Base-by-base conservation (phyloP, 352 stramenopile species). In the Phytophthora rubi region DNA sequence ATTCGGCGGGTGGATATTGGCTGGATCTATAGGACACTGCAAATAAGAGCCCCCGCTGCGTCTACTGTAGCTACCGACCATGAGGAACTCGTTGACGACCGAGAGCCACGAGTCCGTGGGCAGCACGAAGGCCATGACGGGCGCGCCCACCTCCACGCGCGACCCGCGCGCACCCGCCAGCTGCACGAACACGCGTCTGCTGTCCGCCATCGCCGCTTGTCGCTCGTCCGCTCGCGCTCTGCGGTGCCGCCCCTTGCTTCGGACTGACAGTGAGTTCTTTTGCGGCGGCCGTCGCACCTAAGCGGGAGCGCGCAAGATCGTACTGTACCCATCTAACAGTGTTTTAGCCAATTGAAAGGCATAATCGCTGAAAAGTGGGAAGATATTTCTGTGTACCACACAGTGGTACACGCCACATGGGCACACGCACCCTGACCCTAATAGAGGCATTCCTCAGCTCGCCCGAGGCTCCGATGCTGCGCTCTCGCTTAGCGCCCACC, bases 21-120 rank as follows among this genome's bases (percentile, higher is more conserved):
- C 15, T 58, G 33, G 48, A 21, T 30, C 54, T 59, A 21, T 15
- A n/a, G 35, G 33, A 42, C 58, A 18, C 21, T 35, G 35, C 48
- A 6, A 26, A 16, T 48, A 57, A 16, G 39, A 35, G 12, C 16
- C 15, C 5, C 57, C 51, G 26, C 18, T 21, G 18, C 18, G 18
- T 21, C 18, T 21, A 21, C 18, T 18, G 65, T 56, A 62, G 42
- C 51, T 15, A 47, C 67, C 45, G 42, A 93, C 86, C 86, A 91
- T 92, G 75, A 93, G 74, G 62, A 91, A 90, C 74, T 93, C 86
- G 60, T 93, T 93, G 53, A 93, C 79, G n/a, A 88, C 77, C 3
- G 65, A 57, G 42, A 79, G 64, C 86, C 86, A 92, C 18, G 83
- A 77, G 65, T 91, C 84, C 16, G 76, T 80, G 21, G 86, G 71